Percentiles rank a stretch among this genome's conserved stretches.
Conservation (phyloP, 345 rosid species). For the Linum tenue region DNA sequence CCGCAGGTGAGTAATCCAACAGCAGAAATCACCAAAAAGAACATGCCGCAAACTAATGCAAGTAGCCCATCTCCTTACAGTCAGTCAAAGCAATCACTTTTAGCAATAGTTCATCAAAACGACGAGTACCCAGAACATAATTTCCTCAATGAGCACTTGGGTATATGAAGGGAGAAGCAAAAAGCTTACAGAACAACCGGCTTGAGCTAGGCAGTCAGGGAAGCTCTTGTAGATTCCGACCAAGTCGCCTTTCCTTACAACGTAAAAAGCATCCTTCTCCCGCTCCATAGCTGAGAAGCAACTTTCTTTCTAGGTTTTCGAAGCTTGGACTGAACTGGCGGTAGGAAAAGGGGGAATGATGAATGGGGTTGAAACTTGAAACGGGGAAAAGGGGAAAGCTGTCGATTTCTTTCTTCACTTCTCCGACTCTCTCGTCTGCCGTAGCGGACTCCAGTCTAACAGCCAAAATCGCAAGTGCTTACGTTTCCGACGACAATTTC, state of each 20-base stretch:
- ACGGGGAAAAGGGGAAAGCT: no score
- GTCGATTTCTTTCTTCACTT: no score
- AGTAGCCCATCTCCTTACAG: background rate
- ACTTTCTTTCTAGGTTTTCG: background rate
- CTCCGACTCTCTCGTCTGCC: no score
- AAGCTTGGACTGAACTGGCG: background rate
- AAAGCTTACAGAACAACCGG: constrained; percentile 41
- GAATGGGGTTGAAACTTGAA: background rate
- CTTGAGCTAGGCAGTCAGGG: constrained; percentile 44
- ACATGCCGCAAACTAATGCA: background rate
- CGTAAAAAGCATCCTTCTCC: constrained; percentile 55
- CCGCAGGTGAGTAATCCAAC: constrained; percentile 1
- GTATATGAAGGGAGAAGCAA: background rate
- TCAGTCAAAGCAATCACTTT: background rate
- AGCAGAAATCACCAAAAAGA: background rate
- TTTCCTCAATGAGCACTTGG: background rate
- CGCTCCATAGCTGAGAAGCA: constrained; percentile 29
- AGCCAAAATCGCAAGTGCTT: no score
- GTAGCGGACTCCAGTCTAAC: no score
- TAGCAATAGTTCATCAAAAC: background rate
- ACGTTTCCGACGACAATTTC: no score
- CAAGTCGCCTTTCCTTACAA: constrained; percentile 59
- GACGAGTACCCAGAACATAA: background rate
- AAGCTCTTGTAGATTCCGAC: constrained; percentile 53
- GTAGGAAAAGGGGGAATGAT: background rate